Base-by-base conservation (phyloP, 768 basidiomycete genomes). In the Leucocoprinus sp. region DNA sequence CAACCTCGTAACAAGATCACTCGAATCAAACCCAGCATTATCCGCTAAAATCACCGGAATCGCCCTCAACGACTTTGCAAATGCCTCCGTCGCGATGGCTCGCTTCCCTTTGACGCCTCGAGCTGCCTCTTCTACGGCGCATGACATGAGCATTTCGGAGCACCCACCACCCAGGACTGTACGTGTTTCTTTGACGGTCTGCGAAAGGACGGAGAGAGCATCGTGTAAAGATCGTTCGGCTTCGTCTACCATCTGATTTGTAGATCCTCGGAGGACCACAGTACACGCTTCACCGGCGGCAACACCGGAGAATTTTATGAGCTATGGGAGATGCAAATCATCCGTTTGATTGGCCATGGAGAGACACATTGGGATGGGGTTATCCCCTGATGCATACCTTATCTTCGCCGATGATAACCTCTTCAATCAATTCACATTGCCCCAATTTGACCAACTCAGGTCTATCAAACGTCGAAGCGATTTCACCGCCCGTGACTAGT, bases 221-320 rank as follows among this genome's bases (percentile, higher is more conserved):
- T 99, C 96, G 59, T 98, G 96, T 36, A 99, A 69, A 1, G 95
- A 98, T 8, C 96, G 84, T 58, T 98, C 96, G 1, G 96, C 96
- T 63, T 99, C 96, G 56, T 98, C 96, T 19, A 99, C 85, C 95
- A 99, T 99, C 61, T 99, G 96, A 51, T 84, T 85, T 17, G 96
- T 98, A 29, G 93, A 96, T 11, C 96, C 96, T 27, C 96, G 88
- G 6, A 99, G 76, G 22, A 99, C 95, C 42, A 98, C 93, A 0
- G 96, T 99, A 62, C 96, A 98, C 17, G 96, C 96, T 64, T 95
- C 83, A 9, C 95, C 95, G 15, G 95, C 93, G 9, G 93, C 93
- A 33, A 99, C 95, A 34, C 96, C 96, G 7, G 96, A 98, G 74
- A 99, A 99, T 68, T 98, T 99, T 71, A 98, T 96, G 51, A 99